Evolutionary conservation across 2,329 filamentous ascomycete species (phyloP).

Genomic region (Aspergillus intermedius): DNA sequence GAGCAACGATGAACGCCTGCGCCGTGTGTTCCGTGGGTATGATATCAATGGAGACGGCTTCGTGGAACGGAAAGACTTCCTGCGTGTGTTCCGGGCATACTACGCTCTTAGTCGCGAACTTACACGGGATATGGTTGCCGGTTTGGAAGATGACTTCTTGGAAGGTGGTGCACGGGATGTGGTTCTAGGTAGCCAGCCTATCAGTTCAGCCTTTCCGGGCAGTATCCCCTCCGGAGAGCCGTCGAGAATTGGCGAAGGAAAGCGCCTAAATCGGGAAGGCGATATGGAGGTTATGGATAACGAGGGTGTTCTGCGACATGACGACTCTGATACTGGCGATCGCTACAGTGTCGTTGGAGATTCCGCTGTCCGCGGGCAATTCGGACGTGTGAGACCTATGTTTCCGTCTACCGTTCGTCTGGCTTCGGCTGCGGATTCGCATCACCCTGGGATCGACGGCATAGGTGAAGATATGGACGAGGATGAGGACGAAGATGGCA

Average conservation of each 20-base stretch:
- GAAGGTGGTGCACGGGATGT: constrained; percentile 71
- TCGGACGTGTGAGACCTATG: constrained; percentile 27
- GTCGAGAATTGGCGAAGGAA: constrained; percentile 59
- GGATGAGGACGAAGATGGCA: constrained; percentile 17
- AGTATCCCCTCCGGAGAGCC: constrained; percentile 58
- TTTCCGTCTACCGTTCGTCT: constrained; percentile 25
- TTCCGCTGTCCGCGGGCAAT: constrained; percentile 33
- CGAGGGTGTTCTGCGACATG: constrained; percentile 53
- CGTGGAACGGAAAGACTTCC: constrained; percentile 76
- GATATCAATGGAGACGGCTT: constrained; percentile 85
- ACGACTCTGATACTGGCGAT: constrained; percentile 54
- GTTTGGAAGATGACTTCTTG: constrained; percentile 69
- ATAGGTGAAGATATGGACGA: constrained; percentile 12
- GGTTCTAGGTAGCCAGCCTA: constrained; percentile 65
- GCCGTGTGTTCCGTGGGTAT: constrained; percentile 77
- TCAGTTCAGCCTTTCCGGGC: constrained; percentile 71
- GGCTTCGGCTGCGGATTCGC: constrained; percentile 8
- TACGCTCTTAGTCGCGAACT: constrained; percentile 87
- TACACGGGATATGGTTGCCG: constrained; percentile 73
- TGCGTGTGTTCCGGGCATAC: constrained; percentile 87
- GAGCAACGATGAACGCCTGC: constrained; percentile 58
- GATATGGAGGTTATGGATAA: constrained; percentile 59
- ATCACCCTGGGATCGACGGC: constrained; percentile 8
- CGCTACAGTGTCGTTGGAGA: constrained; percentile 56
- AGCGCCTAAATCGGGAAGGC: constrained; percentile 56